Conservation (phyloP, 805 yeast species). For the Cyberlindnera nakhonratchasimensis region DNA sequence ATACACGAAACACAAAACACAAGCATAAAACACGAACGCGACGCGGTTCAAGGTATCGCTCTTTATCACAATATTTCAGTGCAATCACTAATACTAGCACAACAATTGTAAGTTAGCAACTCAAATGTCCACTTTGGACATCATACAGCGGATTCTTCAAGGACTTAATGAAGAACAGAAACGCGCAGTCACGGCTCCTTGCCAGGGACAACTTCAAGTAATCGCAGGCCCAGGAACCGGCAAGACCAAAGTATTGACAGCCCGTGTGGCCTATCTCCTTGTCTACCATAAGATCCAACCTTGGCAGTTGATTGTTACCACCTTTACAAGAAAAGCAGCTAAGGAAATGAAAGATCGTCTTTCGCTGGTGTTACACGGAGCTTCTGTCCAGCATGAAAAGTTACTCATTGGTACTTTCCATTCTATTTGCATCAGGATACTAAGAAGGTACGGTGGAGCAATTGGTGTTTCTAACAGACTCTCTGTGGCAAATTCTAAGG, state of each 20-base stretch:
- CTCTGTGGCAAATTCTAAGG: slow-evolving; percentile 65
- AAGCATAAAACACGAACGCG: too few relatives aligned
- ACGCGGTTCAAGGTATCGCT: too few relatives aligned
- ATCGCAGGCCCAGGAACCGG: slow-evolving; percentile 64
- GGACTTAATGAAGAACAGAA: slow-evolving; percentile 41
- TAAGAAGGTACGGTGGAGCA: slow-evolving; percentile 50
- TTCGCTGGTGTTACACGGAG: slow-evolving; percentile 30
- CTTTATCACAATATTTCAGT: too few relatives aligned
- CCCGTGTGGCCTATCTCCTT: slow-evolving; percentile 72
- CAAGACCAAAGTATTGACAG: slow-evolving; percentile 78
- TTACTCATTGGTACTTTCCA: slow-evolving; percentile 88
- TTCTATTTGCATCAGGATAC: slow-evolving; percentile 63
- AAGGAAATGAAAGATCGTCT: slow-evolving; percentile 75
- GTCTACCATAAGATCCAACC: slow-evolving; percentile 52
- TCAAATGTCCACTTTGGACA: background rate
- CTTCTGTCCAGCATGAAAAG: slow-evolving; percentile 34
- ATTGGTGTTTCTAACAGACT: slow-evolving; percentile 42
- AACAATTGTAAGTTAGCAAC: too few relatives aligned
- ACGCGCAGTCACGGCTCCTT: slow-evolving; percentile 42
- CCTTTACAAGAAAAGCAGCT: slow-evolving; percentile 93
- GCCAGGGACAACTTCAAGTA: slow-evolving; percentile 43
- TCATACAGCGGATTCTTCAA: slow-evolving; percentile 6
- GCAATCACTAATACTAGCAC: too few relatives aligned
- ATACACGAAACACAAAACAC: too few relatives aligned
- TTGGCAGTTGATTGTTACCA: slow-evolving; percentile 69